Conservation (phyloP, 2,329 filamentous ascomycete genomes). For the Calonectria naviculata region DNA sequence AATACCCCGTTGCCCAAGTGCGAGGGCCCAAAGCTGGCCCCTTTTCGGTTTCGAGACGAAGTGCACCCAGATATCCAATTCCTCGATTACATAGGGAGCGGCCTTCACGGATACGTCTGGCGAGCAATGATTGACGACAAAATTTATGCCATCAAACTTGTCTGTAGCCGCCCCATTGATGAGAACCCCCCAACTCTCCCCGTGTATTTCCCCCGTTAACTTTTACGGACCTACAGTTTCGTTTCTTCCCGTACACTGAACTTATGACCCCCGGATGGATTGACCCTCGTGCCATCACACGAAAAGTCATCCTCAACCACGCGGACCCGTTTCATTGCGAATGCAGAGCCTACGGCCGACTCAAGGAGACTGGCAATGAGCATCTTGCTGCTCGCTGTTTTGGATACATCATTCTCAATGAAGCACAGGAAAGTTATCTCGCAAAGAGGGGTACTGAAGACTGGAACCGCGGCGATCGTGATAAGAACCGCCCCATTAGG, state of each 20-base stretch:
- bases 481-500: not conserved
- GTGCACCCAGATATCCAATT: not conserved
- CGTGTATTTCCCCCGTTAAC: too few relatives aligned
- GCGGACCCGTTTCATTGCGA: not conserved
- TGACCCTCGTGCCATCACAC: not conserved
- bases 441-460: not conserved
- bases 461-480: too few relatives aligned
- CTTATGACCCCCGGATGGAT: not conserved
- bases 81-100: not conserved
- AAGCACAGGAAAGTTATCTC: not conserved
- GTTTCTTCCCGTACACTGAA: not conserved
- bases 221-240: not conserved
- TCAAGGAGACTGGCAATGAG: not conserved
- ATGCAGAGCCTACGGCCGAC: not conserved
- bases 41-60: not conserved
- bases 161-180: not conserved
- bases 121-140: not conserved
- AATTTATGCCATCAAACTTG: not conserved
- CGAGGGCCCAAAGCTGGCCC: not conserved
- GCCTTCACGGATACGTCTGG: not conserved
- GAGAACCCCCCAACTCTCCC: not conserved
- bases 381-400: not conserved
- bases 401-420: not conserved
- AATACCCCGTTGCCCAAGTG: not conserved
- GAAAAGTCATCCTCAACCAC: not conserved